These are phyloP conservation scores for Dryadomyces sulphureus DNA, from an alignment of 2,329 filamentous ascomycete species.

Conservation along the genomic window DNA sequence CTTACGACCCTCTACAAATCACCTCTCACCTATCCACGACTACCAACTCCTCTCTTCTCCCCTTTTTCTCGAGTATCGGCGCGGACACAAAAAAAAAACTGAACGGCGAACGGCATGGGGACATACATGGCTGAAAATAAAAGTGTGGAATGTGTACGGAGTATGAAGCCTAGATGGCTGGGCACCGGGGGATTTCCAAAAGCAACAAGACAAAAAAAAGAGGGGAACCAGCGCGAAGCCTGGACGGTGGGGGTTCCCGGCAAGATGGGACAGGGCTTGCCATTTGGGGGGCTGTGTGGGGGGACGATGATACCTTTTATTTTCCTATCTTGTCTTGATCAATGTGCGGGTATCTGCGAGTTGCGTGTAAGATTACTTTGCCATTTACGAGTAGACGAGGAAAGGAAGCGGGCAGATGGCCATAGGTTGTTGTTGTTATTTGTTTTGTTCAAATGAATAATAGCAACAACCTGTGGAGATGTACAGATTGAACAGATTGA, in stretches of 20 bases:
- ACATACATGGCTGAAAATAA: neutral
- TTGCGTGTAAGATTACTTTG: conserved; percentile 1
- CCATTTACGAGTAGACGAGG: neutral
- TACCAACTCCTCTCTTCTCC: neutral
- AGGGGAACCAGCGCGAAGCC: neutral
- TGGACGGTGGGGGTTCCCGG: neutral
- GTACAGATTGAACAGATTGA: conserved; percentile 2
- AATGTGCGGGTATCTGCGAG: neutral
- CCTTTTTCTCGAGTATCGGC: neutral
- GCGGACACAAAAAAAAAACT: neutral
- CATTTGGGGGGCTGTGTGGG: neutral
- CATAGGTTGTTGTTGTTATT: no score
- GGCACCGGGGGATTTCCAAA: neutral
- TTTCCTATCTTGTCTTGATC: neutral
- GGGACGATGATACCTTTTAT: neutral
- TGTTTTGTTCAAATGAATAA: no score
- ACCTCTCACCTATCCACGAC: neutral
- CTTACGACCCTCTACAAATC: neutral
- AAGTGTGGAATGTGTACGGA: neutral
- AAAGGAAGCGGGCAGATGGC: neutral
- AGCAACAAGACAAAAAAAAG: neutral
- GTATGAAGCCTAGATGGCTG: neutral
- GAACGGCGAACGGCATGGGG: conserved; percentile 1
- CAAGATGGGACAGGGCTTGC: neutral
- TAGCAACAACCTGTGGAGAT: no score